Evolutionary conservation across 2,329 filamentous ascomycete genomes (phyloP).

Genomic region (Neocucurbitaria cava): DNA sequence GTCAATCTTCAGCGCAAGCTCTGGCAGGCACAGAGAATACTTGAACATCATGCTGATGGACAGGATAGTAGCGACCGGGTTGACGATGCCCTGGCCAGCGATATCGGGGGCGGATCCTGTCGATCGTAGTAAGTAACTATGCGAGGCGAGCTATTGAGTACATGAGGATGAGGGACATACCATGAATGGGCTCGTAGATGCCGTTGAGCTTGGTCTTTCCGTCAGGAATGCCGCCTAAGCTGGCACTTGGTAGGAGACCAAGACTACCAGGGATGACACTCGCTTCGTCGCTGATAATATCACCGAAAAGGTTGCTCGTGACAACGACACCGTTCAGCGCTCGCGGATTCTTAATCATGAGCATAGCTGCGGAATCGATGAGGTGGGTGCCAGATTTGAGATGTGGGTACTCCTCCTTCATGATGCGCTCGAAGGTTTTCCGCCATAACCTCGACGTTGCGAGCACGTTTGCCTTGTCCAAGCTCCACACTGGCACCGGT

Average conservation of each 20-base stretch:
- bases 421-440: constrained; percentile 82
- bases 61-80: constrained; percentile 89
- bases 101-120: constrained; percentile 90
- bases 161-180: constrained; percentile 61
- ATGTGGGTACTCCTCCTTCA: constrained; percentile 87
- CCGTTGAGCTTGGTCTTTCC: constrained; percentile 85
- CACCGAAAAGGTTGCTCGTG: constrained; percentile 92
- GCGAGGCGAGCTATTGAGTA: background rate
- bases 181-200: constrained; percentile 98
- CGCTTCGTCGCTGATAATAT: constrained; percentile 95
- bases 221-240: constrained; percentile 84
- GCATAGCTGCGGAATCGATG: constrained; percentile 96
- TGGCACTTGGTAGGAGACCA: constrained; percentile 86
- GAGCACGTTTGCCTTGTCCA: constrained; percentile 97
- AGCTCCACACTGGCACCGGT: constrained; percentile 78
- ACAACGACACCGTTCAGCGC: constrained; percentile 89
- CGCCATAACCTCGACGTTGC: constrained; percentile 90
- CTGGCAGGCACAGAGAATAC: constrained; percentile 83
- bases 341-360: constrained; percentile 93
- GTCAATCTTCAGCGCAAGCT: constrained; percentile 81
- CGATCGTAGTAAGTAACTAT: constrained; percentile 22
- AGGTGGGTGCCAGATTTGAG: constrained; percentile 86
- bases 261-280: constrained; percentile 92
- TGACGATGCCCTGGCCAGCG: constrained; percentile 87
- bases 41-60: constrained; percentile 95